Conservation (phyloP, 192 early-diverging fungal genomes). For the Dispira simplex region DNA sequence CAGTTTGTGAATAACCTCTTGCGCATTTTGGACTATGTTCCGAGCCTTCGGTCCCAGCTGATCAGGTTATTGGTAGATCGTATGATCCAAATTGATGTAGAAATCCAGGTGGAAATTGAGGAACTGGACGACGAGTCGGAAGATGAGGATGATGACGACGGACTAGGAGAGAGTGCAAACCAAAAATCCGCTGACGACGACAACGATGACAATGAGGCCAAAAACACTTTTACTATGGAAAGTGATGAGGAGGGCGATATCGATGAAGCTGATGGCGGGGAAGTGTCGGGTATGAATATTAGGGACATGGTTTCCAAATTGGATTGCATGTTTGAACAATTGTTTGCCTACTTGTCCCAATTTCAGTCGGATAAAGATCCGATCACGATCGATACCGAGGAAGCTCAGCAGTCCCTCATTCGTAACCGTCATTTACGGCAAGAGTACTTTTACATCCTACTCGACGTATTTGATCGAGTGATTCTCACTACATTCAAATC, state of each 20-base stretch:
- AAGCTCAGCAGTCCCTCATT: constrained; percentile 17
- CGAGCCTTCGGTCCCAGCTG: constrained; percentile 48
- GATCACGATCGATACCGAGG: not conserved
- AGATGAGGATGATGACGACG: constrained; percentile 20
- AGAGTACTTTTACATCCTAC: constrained; percentile 40
- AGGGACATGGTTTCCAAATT: constrained; percentile 49
- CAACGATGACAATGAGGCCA: constrained; percentile 18
- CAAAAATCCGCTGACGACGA: constrained; percentile 1
- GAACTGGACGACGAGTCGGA: constrained; percentile 58
- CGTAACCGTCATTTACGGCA: constrained; percentile 24
- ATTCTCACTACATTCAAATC: constrained; percentile 78
- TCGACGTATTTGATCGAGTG: constrained; percentile 64
- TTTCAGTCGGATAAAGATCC: not conserved
- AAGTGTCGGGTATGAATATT: constrained; percentile 25
- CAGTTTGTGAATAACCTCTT: constrained; percentile 65
- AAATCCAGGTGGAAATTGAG: constrained; percentile 82
- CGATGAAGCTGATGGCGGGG: constrained; percentile 16
- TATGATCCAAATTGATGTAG: constrained; percentile 84
- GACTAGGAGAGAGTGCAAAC: constrained; percentile 10
- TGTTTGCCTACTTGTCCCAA: constrained; percentile 42
- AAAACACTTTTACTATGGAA: constrained; percentile 1
- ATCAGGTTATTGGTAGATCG: constrained; percentile 62
- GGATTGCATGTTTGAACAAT: constrained; percentile 49
- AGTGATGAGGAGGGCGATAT: constrained; percentile 13
- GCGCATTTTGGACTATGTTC: constrained; percentile 58